Base-by-base conservation (phyloP, 352 stramenopile genomes). In the Halophytophthora batemanensis region DNA sequence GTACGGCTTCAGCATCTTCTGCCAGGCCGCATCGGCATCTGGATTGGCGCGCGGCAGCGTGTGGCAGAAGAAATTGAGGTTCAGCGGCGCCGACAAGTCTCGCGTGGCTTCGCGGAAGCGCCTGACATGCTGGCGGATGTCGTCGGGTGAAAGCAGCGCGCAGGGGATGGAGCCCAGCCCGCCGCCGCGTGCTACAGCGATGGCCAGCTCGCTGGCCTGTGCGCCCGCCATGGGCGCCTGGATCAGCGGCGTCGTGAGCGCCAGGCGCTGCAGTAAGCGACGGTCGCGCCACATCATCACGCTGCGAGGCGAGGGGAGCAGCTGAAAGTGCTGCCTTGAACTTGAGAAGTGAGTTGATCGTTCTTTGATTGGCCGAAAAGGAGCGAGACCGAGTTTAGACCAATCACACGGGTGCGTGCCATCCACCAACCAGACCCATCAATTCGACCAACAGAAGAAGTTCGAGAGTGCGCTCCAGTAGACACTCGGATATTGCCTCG, bases 31-130 rank as follows among this genome's bases (percentile, higher is more conserved):
- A 21, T 59, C 53, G 0, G 46, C 25, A 17, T 68, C 49, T 1
- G 37, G 6, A 12, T 63, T 54, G 17, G 35, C 43, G 40, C 50
- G 10, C 28, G 59, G 46, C 1, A 61, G 41, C 12, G 56, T 40
- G 33, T 82, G 61, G 51, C 74, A 82, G 63, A 86, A 87, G 59
- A 87, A 71, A 34, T 86, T 87, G 50, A 75, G 64, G 55, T 84
- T 86, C 45, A 87, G 65, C 3, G 65, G 59, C 3, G 55, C 44
- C 5, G 61, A 75, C 19, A 75, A 53, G 21, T 40, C 46, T 22
- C 50, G 69, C 21, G 63, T 71, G 18, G 38, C 56, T 17, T 34
- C 59, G 40, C 78, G 66, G 44, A 72, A 59, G 17, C 35, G 48
- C 17, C 74, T 63, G 6, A 74, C 56, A 23, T 72, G 59, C 3